Evolutionary conservation across 768 basidiomycete species (phyloP), one percentile per base, ranked within the genome.

Genomic region (Amanita phalloides): DNA sequence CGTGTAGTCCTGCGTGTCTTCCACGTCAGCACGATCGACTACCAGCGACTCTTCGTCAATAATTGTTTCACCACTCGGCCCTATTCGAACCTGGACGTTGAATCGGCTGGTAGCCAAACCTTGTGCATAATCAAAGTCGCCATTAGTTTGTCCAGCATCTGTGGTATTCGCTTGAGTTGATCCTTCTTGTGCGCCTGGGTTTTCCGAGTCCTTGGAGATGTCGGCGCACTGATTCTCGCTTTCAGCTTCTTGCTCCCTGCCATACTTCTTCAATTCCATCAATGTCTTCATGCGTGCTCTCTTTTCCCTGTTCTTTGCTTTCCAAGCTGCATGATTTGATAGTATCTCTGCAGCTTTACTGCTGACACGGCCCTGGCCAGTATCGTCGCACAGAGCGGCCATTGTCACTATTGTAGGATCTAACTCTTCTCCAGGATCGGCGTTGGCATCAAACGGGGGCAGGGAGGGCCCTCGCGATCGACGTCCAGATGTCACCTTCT

Each of bases 331-430:
- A 56, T 90, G 84, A 47, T 87, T 87, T 47, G 65, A 75, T 55
- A 82, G 70, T 48, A 91, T 82, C 58, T 86, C 82, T 7, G 74
- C 71, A 0, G 85, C 87, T 63, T 85, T 90, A 58, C 78, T 82
- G 60, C 86, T 89, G 45, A 90, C 72, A 37, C 89, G 78, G 5
- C 90, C 90, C 56, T 81, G 79, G 8, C 88, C 88, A 0, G 75
- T 84, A 59, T 92, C 90, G 30, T 71, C 76, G 62, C 90, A 91
- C 4, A 90, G 71, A 0, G 79, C 65, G 13, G 86, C 85, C 88
- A 90, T 90, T 4, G 87, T 90, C n/a, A 86, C 69, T 6, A 77
- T 69, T 0, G 87, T 90, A n/a, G 88, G 88, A 57, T 90, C 88
- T 44, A 90, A 67, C 32, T 85, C 82, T 60, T 86, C 86, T 20